A percentile compares a stretch with the other conserved stretches of the same genome.
Conservation (phyloP, 2,329 filamentous ascomycete genomes). For the Pseudocercospora eumusae region DNA sequence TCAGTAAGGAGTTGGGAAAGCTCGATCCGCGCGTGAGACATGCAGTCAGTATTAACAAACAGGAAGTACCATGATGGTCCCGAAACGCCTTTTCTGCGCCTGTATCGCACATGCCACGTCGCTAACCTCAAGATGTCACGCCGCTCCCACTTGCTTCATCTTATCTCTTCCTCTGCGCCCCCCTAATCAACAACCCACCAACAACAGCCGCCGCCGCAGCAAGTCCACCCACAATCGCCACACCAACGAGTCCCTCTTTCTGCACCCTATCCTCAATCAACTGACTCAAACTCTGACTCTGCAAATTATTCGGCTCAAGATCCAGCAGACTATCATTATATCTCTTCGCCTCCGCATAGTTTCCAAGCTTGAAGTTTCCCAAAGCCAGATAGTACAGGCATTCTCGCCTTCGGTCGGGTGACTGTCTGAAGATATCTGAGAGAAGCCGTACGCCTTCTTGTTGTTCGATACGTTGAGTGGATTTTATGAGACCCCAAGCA, state of each 20-base stretch:
- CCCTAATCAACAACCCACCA: slow-evolving; percentile 80
- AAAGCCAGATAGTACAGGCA: slow-evolving; percentile 97
- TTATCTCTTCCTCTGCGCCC: slow-evolving; percentile 50
- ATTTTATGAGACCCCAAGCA: slow-evolving; percentile 98
- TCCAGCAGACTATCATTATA: slow-evolving; percentile 94
- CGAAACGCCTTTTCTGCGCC: neutral
- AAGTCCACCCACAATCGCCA: slow-evolving; percentile 90
- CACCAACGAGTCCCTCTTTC: slow-evolving; percentile 88
- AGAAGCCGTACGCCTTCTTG: slow-evolving; percentile 31
- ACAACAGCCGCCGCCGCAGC: slow-evolving; percentile 92
- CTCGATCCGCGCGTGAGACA: no score
- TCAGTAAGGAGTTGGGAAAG: no score
- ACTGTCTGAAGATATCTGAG: slow-evolving; percentile 77
- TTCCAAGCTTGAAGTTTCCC: slow-evolving; percentile 97
- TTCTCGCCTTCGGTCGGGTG: slow-evolving; percentile 90
- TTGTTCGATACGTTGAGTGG: slow-evolving; percentile 69
- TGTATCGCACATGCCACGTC: neutral
- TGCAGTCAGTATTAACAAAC: neutral
- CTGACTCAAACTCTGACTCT: slow-evolving; percentile 80
- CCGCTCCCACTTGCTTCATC: neutral
- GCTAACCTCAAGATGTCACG: neutral
- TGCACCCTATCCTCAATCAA: slow-evolving; percentile 96
- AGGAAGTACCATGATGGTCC: neutral
- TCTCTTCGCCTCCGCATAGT: slow-evolving; percentile 89
- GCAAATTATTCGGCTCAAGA: slow-evolving; percentile 86